Evolutionary conservation across 257 asterid genomes (phyloP).

Genomic region (Solanum appendiculatum): DNA sequence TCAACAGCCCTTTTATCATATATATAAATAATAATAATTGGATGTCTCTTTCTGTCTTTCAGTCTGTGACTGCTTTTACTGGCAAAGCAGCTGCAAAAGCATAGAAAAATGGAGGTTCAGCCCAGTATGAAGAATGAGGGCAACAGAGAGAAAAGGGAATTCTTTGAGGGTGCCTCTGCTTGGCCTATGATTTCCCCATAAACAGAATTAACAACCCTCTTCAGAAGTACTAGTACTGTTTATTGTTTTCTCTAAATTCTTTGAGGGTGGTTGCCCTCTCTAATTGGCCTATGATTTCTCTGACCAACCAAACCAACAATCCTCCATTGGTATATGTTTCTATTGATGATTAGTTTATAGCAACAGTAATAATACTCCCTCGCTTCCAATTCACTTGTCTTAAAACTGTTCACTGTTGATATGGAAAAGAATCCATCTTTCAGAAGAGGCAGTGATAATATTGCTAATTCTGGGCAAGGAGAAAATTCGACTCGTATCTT

Average conservation of each 20-base stretch:
- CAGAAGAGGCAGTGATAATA: not conserved
- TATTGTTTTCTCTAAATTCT: not conserved
- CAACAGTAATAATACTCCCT: not conserved
- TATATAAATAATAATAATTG: not conserved
- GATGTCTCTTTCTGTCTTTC: not conserved
- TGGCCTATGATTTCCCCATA: not conserved
- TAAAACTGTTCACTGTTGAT: not conserved
- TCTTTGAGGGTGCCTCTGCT: not conserved
- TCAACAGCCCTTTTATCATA: not conserved
- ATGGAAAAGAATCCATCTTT: not conserved
- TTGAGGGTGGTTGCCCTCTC: not conserved
- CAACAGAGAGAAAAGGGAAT: not conserved
- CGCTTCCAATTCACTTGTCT: not conserved
- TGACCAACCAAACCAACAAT: not conserved
- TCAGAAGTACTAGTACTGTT: not conserved
- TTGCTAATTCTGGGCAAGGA: not conserved
- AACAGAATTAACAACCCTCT: not conserved
- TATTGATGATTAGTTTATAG: not conserved
- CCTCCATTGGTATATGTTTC: not conserved
- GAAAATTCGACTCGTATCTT: not conserved
- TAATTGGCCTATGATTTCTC: not conserved
- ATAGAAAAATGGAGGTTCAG: not conserved
- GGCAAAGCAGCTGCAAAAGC: not conserved
- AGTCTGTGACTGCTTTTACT: not conserved
- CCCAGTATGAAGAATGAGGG: not conserved